Evolutionary conservation across 139 green algal species (phyloP), one percentile per base, ranked within the genome.

Genomic region (Eudorina sp.): DNA sequence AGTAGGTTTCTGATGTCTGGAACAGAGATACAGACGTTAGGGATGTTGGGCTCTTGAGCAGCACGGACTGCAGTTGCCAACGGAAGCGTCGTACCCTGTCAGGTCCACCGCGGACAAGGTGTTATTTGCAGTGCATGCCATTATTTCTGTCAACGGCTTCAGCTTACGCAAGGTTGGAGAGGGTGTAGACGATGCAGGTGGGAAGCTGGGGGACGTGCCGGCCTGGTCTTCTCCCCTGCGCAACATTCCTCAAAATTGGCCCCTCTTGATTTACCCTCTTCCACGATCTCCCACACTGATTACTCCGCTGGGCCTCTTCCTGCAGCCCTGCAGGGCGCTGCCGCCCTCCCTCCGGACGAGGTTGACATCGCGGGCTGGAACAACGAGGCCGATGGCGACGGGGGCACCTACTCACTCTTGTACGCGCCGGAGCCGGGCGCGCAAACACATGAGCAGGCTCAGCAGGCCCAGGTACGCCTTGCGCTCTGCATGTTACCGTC

Each of bases 161-260:
- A 94, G 92, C 53, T 85, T 96, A 11, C 84, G 94, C 34, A 92
- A 93, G 23, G 77, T 91, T 16, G 94, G 94, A 0, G 60, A 86
- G 0, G 79, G 36, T 0, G 92, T 93, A 18, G 94, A 96, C 23
- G 82, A 84, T 8, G 88, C 89, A 40, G 69, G 73, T 83, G 27
- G 48, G 48, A 55, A n/a, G n/a, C n/a, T n/a, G n/a, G n/a, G n/a
- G n/a, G n/a, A n/a, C n/a, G n/a, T n/a, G n/a, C n/a, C n/a, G n/a
- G n/a, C n/a, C n/a, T n/a, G n/a, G n/a, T n/a, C n/a, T n/a, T n/a
- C n/a, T n/a, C n/a, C n/a, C n/a, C n/a, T n/a, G n/a, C n/a, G n/a
- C n/a, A n/a, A n/a, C n/a, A n/a, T n/a, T n/a, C n/a, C n/a, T n/a
- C n/a, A n/a, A n/a, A n/a, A n/a, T n/a, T n/a, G n/a, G n/a, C n/a